Evolutionary conservation across 2,329 filamentous ascomycete genomes (phyloP), one percentile per base, ranked within the genome.

Genomic region (Penicillium sclerotigenum): DNA sequence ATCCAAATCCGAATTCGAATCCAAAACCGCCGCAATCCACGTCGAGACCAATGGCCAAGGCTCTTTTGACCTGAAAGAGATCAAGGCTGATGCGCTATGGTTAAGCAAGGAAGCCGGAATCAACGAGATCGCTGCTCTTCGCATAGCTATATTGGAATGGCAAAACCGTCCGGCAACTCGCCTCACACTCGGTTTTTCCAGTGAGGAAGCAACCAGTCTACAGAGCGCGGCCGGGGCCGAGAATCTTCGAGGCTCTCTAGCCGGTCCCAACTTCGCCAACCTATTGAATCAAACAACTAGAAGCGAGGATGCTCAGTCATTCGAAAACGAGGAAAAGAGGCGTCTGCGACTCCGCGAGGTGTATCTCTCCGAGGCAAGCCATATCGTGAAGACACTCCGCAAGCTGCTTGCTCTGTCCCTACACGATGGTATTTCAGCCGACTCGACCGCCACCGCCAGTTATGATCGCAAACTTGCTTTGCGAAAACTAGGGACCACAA

Each of bases 1-100:
- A 65, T 83, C 88, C 29, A 89, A 87, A 73, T 80, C 83, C 62
- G 82, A 83, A 18, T 95, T 95, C 69, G 89, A 95, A 58, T 89
- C 89, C 20, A 91, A 87, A 73, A 96, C 90, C 0, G 89, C 91
- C 22, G 89, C 91, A 5, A 95, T 97, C 59, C 88, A 96, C 71
- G 84, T 91, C 47, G 85, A 90, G 1, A 85, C 88, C 18, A 83
- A 83, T 5, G 78, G 83, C 13, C 84, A 83, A 65, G 82, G 83
- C 38, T 83, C 83, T 54, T 90, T 88, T 70, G 85, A 92, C 68
- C 80, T 96, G 63, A 85, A 88, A 37, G 79, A 88, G 68, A 85
- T 97, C 71, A 96, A 96, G 76, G 83, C 85, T 45, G 92, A 97
- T 77, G 84, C 91, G 33, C 72, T 88, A 63, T 97, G 92, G 91